A percentile compares a stretch with the other conserved stretches of the same genome.
Conservation (phyloP, 176 grass and related monocot species). For the Ensete glaucum region DNA sequence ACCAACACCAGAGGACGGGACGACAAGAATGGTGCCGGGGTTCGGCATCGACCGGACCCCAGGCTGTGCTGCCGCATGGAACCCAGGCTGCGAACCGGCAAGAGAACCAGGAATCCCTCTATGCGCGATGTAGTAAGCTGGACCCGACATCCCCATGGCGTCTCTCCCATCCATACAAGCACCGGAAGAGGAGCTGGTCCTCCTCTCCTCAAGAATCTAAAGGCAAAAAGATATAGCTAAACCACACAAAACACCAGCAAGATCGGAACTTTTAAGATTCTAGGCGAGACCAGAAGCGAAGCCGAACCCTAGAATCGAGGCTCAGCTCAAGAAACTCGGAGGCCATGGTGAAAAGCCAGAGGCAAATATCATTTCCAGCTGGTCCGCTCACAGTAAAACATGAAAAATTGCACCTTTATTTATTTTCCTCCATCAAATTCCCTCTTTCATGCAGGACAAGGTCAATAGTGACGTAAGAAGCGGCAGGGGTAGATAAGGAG, state of each 20-base stretch:
- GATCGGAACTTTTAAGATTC: too few species aligned
- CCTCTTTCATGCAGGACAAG: conserved; percentile 1
- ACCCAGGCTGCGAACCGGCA: neutral
- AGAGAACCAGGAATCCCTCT: conserved; percentile 2
- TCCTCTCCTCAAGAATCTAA: neutral
- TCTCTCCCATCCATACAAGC: conserved; percentile 23
- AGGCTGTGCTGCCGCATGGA: conserved; percentile 1
- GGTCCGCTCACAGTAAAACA: too few species aligned
- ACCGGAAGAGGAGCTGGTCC: neutral
- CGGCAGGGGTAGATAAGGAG: neutral
- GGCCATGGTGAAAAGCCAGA: too few species aligned
- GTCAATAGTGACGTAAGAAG: neutral
- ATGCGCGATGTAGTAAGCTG: conserved; percentile 9
- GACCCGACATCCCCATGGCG: conserved; percentile 6
- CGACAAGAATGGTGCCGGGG: neutral
- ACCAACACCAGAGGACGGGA: conserved; percentile 4
- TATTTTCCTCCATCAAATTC: too few species aligned
- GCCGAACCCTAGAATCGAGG: too few species aligned
- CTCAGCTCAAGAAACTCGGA: too few species aligned
- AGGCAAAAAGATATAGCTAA: neutral
- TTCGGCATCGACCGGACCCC: conserved; percentile 7
- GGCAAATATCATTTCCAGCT: too few species aligned
- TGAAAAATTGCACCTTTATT: too few species aligned
- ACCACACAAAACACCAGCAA: neutral
- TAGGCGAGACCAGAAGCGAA: too few species aligned